These are phyloP conservation scores for Blastobotrys petasosporus DNA, from an alignment of 1,139 yeast genomes.

Conservation along the genomic window DNA sequence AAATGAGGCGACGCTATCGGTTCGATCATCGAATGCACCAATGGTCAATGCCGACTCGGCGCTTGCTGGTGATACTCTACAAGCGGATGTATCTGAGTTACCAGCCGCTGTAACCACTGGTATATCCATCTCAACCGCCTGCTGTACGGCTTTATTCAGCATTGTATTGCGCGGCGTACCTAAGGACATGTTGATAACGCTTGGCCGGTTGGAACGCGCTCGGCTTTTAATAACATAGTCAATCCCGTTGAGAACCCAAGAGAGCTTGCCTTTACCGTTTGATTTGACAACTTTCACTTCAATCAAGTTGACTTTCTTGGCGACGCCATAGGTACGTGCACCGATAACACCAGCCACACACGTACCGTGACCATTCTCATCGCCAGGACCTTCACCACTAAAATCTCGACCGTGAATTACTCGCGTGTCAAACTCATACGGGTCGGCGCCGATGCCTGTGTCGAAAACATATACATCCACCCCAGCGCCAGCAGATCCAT, in stretches of 20 bases:
- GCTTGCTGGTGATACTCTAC: conserved; percentile 75
- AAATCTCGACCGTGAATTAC: conserved; percentile 55
- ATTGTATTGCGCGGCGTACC: conserved; percentile 65
- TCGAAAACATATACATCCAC: conserved; percentile 73
- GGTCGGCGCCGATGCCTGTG: conserved; percentile 55
- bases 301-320: conserved; percentile 57
- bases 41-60: conserved; percentile 68
- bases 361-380: conserved; percentile 68
- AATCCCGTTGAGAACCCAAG: conserved; percentile 63
- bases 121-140: conserved; percentile 62
- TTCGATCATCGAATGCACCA: conserved; percentile 75
- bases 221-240: conserved; percentile 52
- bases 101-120: conserved; percentile 89
- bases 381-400: conserved; percentile 57
- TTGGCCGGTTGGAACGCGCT: conserved; percentile 37
- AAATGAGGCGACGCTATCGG: conserved; percentile 63
- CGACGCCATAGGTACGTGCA: conserved; percentile 69
- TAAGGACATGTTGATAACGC: conserved; percentile 74
- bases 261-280: conserved; percentile 54
- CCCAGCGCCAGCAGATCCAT: conserved; percentile 42
- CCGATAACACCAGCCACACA: conserved; percentile 91
- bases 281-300: conserved; percentile 66
- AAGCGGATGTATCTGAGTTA: conserved; percentile 69
- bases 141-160: conserved; percentile 66
- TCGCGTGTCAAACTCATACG: conserved; percentile 60